Evolutionary conservation across 495 filamentous ascomycete genomes (phyloP), one percentile per base, ranked within the genome.

Genomic region (Lepidopterella palustris): DNA sequence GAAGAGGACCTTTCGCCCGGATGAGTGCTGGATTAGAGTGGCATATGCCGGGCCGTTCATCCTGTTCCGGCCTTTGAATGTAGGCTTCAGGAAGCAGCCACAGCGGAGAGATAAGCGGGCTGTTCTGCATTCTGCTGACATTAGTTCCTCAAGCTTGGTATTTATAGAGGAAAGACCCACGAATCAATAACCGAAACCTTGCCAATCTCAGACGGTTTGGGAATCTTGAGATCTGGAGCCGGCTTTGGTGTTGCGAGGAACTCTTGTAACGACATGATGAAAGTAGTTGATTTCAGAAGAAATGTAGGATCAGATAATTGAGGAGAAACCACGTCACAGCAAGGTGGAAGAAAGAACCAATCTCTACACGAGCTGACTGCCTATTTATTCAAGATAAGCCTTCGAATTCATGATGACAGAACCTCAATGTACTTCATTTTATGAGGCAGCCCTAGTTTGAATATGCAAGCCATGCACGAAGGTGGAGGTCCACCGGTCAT

Each of bases 1-100:
- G 60, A 83, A 85, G 10, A 87, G 61, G 4, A 84, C 24, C 5
- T 76, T 73, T 8, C 73, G 69, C 23, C 72, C 71, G 0, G 74
- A 72, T 0, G 74, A 72, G 59, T 84, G 77, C 52, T 79, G 71
- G 57, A 86, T 75, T 0, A 86, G 70, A 66, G 85, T 86, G 4
- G 76, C 75, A 70, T 74, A 84, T 39, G 71, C 64, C 0, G 81
- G 81, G 28, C 71, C 24, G 55, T 64, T 58, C 52, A 84, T 57
- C 25, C 71, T 64, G 0, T 73, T 61, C 55, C 76, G 68, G 3
- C 78, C 77, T 18, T 69, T 35, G 40, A 82, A 76, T 3, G 68
- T 26, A 0, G 81, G 80, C 15, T 65, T 57, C 13, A 83, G 27
- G 42, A 69, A 63, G 3, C 29, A 24, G 0, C 20, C 24, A 26